Evolutionary conservation across 768 basidiomycete species (phyloP), one percentile per base, ranked within the genome.

Genomic region (Lactarius deliciosus): DNA sequence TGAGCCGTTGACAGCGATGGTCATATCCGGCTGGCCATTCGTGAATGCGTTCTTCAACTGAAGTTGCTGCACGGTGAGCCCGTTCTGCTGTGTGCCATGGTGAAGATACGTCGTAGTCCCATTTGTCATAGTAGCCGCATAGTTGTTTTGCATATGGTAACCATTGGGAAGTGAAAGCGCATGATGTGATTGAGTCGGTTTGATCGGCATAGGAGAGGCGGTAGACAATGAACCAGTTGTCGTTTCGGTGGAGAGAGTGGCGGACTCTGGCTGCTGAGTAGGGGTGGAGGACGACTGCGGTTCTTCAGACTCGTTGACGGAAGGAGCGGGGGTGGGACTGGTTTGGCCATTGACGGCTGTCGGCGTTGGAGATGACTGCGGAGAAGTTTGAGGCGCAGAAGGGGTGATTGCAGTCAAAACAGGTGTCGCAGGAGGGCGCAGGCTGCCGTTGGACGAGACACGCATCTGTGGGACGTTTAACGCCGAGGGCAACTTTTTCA

Each of bases 401-500:
- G 75, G 68, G 2, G 71, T 72, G 28, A 73, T 61, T 15, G 69
- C 77, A 10, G 80, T 76, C 66, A 75, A 76, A 70, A 74, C 77
- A 40, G 82, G 77, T 5, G 80, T 70, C 0, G 74, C 71, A 15
- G 83, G 81, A 0, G 84, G 83, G 28, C 81, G 84, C 75, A 84
- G 84, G 34, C 79, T 82, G 64, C 82, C 83, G 28, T 83, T 84
- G 0, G 86, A 84, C 2, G 86, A 85, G 43, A 86, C 85, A 53
- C 87, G 83, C 78, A 86, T 81, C 53, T 86, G 87, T 1, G 86
- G 83, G 2, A 83, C 75, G 0, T 77, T 74, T 22, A 77, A 75
- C 16, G 87, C 82, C 0, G 85, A 76, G 5, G 77, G 85, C 78
- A 89, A 81, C 73, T 85, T 83, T 79, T 87, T 87, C 72, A 86